These are phyloP conservation scores for Larix sibirica DNA, from an alignment of 83 land plant species.

Conservation along the genomic window DNA sequence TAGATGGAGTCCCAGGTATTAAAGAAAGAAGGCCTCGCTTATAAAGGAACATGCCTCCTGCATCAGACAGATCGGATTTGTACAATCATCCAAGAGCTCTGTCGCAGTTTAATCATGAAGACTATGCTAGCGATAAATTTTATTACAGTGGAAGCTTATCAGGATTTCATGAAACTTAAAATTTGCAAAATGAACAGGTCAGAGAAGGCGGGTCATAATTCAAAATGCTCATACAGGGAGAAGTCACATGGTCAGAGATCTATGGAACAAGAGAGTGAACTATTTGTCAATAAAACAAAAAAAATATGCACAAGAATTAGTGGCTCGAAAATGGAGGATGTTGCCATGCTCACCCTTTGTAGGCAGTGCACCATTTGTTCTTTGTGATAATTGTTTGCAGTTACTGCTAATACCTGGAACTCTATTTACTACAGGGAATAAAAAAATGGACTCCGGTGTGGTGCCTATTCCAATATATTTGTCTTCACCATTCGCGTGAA, in stretches of 20 bases:
- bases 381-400: slow-evolving; percentile 58
- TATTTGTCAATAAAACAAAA: slow-evolving; percentile 8
- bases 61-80: not conserved
- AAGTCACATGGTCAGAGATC: slow-evolving; percentile 11
- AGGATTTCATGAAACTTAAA: slow-evolving; percentile 9
- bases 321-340: not conserved
- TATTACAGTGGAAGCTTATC: not conserved
- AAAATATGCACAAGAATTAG: slow-evolving; percentile 16
- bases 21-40: slow-evolving; percentile 2
- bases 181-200: slow-evolving; percentile 31
- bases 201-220: too few relatives aligned
- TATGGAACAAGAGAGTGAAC: slow-evolving; percentile 17
- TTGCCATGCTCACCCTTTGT: too few relatives aligned
- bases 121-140: not conserved
- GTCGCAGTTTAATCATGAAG: slow-evolving; percentile 1
- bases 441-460: slow-evolving; percentile 45
- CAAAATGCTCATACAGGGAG: slow-evolving; percentile 17
- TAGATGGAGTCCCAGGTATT: not conserved
- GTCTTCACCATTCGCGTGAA: slow-evolving; percentile 15
- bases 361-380: slow-evolving; percentile 69
- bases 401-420: slow-evolving; percentile 47
- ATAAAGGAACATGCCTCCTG: not conserved
- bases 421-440: slow-evolving; percentile 7
- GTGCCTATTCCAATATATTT: slow-evolving; percentile 50
- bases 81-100: too few relatives aligned